Base-by-base conservation (phyloP, 2,329 filamentous ascomycete species). In the Bipolaris gigantea region DNA sequence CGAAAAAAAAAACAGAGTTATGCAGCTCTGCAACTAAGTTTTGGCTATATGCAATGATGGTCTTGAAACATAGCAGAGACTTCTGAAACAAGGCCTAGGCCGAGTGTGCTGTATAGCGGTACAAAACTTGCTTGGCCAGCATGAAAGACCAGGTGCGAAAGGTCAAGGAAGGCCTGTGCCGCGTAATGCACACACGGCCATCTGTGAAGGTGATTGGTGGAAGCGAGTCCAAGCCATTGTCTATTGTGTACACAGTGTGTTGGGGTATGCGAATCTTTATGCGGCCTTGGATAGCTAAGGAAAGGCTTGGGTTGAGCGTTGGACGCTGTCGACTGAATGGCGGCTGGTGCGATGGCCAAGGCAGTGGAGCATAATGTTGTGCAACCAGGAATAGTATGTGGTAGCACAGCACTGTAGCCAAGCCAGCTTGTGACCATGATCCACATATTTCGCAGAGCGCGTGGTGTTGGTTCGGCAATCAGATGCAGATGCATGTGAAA, bases 401-500 rank as follows among this genome's bases (percentile, higher is more conserved):
- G 16, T 10, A n/a, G 8, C 13, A 8, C n/a, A 27, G 13, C 11
- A 21, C 19, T 35, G 43, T 23, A 36, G 15, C 4, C 33, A 25
- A 4, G 21, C 32, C 23, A 33, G 15, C 21, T 9, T 27, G 10
- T 36, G 15, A 21, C 43, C 8, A 18, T 33, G 41, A 39, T 16
- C n/a, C 13, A 25, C 27, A 16, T 18, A 27, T 18, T 10, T 38
- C 48, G 18, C 30, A 21, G 16, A 35, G 21, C 6, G 19, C 18
- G 10, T 48, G n/a, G 10, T 18, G 38, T 30, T 18, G 10, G 40
- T 46, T 27, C 40, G 23, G 36, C 39, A 45, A 38, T 32, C 38
- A 35, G 35, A 44, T 52, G 48, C 53, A 39, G 43, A 36, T 47
- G 43, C 48, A 52, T 33, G 48, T 32, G 32, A 46, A 43, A 16